phyloP scores from a whole-genome alignment of 257 asterid genomes.

The Leptodermis oblonga region DNA sequence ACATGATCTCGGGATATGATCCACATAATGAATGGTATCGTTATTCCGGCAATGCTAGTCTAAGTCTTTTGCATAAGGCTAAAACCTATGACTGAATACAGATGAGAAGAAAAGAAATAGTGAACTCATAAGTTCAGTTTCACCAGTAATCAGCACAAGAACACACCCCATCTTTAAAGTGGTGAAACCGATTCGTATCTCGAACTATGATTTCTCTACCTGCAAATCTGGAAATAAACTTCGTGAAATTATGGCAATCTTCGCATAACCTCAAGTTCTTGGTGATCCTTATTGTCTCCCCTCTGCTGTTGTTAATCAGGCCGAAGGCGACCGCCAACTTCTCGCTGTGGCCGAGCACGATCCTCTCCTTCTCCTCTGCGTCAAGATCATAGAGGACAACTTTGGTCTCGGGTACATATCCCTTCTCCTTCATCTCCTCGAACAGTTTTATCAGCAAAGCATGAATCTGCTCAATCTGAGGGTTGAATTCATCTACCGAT shows the following conservation, averaged over 20 bases:
- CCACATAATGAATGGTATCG: too few species aligned
- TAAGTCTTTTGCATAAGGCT: neutral
- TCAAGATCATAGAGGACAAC: conserved; percentile 69
- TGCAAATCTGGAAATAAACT: conserved; percentile 57
- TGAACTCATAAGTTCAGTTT: conserved; percentile 1
- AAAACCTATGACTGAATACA: too few species aligned
- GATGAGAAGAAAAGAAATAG: neutral
- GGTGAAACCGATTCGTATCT: conserved; percentile 74
- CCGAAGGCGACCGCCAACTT: conserved; percentile 88
- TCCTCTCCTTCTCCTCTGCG: conserved; percentile 57
- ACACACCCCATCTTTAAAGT: conserved; percentile 71
- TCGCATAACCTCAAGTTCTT: conserved; percentile 87
- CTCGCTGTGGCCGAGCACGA: conserved; percentile 82
- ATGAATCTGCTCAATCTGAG: conserved; percentile 69
- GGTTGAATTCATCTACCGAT: conserved; percentile 70
- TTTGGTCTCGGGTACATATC: conserved; percentile 72
- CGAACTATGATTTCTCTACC: conserved; percentile 65
- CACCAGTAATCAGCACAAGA: conserved; percentile 87
- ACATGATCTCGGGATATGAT: too few species aligned
- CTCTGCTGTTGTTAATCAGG: conserved; percentile 59
- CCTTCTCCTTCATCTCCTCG: conserved; percentile 68
- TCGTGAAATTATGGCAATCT: conserved; percentile 84
- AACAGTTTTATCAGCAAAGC: conserved; percentile 55
- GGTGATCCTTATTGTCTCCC: conserved; percentile 73
- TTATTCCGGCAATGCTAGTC: neutral